phyloP scores from a whole-genome alignment of 192 early-diverging fungal species.

The Obelidium mucronatum region DNA sequence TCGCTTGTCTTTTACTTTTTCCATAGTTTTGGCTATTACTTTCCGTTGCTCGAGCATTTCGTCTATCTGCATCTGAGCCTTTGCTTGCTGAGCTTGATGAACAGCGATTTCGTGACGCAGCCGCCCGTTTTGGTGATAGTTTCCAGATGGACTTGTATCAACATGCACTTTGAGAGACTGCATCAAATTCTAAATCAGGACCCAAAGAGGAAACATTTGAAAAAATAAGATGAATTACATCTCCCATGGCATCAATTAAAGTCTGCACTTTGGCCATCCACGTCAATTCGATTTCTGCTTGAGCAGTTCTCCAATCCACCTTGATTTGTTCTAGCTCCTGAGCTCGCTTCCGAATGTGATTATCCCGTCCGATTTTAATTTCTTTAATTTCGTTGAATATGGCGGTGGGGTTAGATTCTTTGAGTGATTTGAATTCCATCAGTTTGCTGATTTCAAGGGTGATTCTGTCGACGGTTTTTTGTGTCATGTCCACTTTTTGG shows the following conservation, averaged over 20 bases:
- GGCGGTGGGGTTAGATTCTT: slow-evolving; percentile 30
- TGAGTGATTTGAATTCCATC: slow-evolving; percentile 36
- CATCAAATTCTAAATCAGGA: not conserved
- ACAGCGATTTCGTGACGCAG: slow-evolving; percentile 28
- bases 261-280: slow-evolving; percentile 35
- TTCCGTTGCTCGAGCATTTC: slow-evolving; percentile 8
- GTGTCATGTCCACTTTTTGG: slow-evolving; percentile 20
- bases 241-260: slow-evolving; percentile 35
- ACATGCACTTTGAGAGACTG: slow-evolving; percentile 25
- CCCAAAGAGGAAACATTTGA: not conserved
- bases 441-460: slow-evolving; percentile 24
- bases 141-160: slow-evolving; percentile 8
- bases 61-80: slow-evolving; percentile 15
- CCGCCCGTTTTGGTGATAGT: slow-evolving; percentile 27
- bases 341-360: not conserved
- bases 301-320: slow-evolving; percentile 27
- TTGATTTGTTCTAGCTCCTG: slow-evolving; percentile 5
- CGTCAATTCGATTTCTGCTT: slow-evolving; percentile 36
- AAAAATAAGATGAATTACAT: not conserved
- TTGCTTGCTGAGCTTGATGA: slow-evolving; percentile 12
- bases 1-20: slow-evolving; percentile 10
- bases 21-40: not conserved
- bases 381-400: slow-evolving; percentile 14
- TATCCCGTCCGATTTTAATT: slow-evolving; percentile 1
- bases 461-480: slow-evolving; percentile 29